A percentile compares a stretch with the other conserved stretches of the same genome.
Evolutionary conservation across 768 basidiomycete species (phyloP).

Genomic region (Cystobasidium tubakii): DNA sequence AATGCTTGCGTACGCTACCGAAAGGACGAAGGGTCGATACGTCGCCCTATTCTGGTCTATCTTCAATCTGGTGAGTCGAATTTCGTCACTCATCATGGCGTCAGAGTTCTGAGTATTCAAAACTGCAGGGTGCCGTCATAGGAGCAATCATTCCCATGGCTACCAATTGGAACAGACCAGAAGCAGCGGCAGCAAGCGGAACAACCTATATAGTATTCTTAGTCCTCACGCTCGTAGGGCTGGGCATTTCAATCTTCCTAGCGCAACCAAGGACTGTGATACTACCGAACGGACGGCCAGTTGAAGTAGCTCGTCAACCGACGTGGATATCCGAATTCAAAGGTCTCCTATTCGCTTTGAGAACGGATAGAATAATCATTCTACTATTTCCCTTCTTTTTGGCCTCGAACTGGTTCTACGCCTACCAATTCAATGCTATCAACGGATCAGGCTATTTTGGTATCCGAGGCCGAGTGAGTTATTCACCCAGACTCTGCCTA

Average conservation of each 20-base stretch:
- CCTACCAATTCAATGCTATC: conserved; percentile 34
- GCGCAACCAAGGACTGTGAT: conserved; percentile 29
- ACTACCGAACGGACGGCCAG: conserved; percentile 27
- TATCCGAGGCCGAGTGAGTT: conserved; percentile 25
- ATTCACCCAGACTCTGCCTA: neutral
- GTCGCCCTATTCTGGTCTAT: conserved; percentile 41
- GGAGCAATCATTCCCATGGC: conserved; percentile 29
- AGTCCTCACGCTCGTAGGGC: conserved; percentile 37
- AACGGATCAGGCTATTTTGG: conserved; percentile 22
- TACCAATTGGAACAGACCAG: conserved; percentile 15
- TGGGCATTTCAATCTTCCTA: conserved; percentile 31
- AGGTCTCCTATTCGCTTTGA: conserved; percentile 35
- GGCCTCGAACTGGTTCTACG: conserved; percentile 35
- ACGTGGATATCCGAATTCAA: conserved; percentile 38
- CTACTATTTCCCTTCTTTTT: conserved; percentile 41
- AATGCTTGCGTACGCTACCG: conserved; percentile 40
- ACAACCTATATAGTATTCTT: conserved; percentile 39
- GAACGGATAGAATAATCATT: conserved; percentile 29
- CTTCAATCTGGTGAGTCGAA: conserved; percentile 36
- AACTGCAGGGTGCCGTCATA: conserved; percentile 17
- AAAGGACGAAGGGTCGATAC: conserved; percentile 38
- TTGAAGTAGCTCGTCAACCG: conserved; percentile 24
- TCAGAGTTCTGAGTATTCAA: neutral
- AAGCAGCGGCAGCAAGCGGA: conserved; percentile 6
- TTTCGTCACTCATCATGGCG: too few species aligned